Conservation (phyloP, 73 alveolate species). For the Tetrahymena borealis region DNA sequence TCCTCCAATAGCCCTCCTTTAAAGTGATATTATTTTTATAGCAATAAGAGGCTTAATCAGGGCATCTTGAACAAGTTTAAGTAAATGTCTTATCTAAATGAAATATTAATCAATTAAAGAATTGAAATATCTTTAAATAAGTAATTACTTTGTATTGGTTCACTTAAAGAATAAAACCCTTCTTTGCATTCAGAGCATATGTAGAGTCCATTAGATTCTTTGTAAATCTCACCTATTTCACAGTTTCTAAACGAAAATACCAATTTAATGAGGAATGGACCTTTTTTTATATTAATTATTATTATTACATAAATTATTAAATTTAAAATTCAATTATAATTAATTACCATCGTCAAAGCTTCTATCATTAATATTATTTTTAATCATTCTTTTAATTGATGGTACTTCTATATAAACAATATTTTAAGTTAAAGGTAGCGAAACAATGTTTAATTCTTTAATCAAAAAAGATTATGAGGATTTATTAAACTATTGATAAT, state of each 20-base stretch:
- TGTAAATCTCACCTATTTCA: neutral
- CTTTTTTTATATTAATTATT: neutral
- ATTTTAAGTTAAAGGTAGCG: neutral
- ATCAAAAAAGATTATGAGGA: neutral
- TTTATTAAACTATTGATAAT: neutral
- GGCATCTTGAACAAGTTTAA: neutral
- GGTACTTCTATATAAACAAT: neutral
- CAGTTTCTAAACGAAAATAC: neutral
- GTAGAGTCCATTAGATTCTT: neutral
- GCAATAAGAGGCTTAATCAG: neutral
- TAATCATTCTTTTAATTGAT: neutral
- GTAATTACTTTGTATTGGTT: neutral
- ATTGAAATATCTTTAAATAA: neutral
- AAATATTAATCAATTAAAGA: neutral
- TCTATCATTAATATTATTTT: neutral
- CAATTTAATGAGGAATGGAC: neutral
- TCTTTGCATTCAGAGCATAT: neutral
- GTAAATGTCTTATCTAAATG: neutral
- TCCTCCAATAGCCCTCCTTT: neutral
- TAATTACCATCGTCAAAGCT: neutral
- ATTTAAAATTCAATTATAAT: neutral
- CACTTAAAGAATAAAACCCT: neutral
- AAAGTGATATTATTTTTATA: neutral
- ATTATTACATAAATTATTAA: neutral
- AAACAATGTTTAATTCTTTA: neutral